Evolutionary conservation across 2,329 filamentous ascomycete genomes (phyloP).

Genomic region (Hymenoscyphus scutula): DNA sequence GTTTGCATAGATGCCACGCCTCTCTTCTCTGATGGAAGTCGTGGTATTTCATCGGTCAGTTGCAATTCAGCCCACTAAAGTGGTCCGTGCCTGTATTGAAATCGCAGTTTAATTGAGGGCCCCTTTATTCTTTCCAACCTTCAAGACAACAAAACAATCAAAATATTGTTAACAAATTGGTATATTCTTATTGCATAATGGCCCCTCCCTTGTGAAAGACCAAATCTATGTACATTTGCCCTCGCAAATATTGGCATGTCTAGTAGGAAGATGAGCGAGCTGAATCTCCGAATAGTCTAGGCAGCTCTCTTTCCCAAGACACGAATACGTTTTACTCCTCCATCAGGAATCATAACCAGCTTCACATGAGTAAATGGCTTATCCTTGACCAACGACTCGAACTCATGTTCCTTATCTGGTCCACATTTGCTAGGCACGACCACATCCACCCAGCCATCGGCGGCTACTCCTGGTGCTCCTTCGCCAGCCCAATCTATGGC

Average conservation of each 20-base stretch:
- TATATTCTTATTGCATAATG: not conserved
- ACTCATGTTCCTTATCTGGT: slow-evolving; percentile 71
- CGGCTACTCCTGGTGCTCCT: slow-evolving; percentile 55
- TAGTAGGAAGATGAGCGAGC: not conserved
- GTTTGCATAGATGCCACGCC: not conserved
- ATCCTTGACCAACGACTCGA: slow-evolving; percentile 53
- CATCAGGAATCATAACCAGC: slow-evolving; percentile 83
- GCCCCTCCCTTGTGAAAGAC: not conserved
- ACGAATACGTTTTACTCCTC: slow-evolving; percentile 84
- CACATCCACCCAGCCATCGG: slow-evolving; percentile 63
- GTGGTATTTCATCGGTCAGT: not conserved
- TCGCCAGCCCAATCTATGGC: slow-evolving; percentile 53
- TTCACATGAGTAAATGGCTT: slow-evolving; percentile 77
- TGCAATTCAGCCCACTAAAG: not conserved
- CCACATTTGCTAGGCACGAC: slow-evolving; percentile 66
- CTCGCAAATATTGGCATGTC: not conserved
- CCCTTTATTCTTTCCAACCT: not conserved
- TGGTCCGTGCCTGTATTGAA: not conserved
- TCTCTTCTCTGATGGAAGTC: not conserved
- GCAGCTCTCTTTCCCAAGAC: slow-evolving; percentile 62
- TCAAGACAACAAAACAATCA: not conserved
- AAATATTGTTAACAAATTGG: not conserved
- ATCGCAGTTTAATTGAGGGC: not conserved
- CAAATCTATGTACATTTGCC: not conserved
- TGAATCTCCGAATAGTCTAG: slow-evolving; percentile 12